Evolutionary conservation across 78 protist genomes (phyloP), one percentile per base, ranked within the genome.

Genomic region (Speleostelium caveatum): DNA sequence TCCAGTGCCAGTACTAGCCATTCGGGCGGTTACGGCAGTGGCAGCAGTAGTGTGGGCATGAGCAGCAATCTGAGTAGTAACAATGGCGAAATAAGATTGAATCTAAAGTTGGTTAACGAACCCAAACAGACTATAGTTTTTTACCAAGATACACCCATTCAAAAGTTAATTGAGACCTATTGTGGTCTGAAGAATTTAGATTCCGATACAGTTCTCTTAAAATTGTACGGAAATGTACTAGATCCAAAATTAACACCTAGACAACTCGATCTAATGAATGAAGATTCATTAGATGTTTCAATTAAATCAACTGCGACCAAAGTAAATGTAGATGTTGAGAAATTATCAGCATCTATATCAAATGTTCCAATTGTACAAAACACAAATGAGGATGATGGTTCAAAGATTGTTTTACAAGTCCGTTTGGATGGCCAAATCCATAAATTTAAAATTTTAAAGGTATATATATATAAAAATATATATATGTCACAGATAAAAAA

Each of bases 361-460:
- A 24, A 53, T 36, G 8, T 58, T 26, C 1, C 73, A 10, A 16
- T 45, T 26, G 8, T 41, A 41, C 0, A 60, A 8, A 39, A 38
- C 1, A 26, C 66, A 36, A 21, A 35, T 6, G 73, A 41, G 24
- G 88, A 78, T 24, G 88, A 68, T 28, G 17, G 68, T 10, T 35
- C 53, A 22, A 78, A 78, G 38, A 24, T 67, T 28, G 3, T 78
- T 38, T 67, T 78, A 63, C 38, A 42, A 49, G 61, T 78, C 14
- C 21, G 76, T 30, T 67, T 14, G 28, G 75, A 67, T 36, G 60
- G 73, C n/a, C 45, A 4, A 21, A 2, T 55, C 5, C 36, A 80
- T 58, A 80, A 80, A 58, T 80, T 80, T 58, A 80, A 71, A 59
- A 36, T 80, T 66, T 69, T 69, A 33, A 65, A 41, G 65, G 87